phyloP scores from a whole-genome alignment of 2,329 filamentous ascomycete genomes.

The Colletotrichum sp. region DNA sequence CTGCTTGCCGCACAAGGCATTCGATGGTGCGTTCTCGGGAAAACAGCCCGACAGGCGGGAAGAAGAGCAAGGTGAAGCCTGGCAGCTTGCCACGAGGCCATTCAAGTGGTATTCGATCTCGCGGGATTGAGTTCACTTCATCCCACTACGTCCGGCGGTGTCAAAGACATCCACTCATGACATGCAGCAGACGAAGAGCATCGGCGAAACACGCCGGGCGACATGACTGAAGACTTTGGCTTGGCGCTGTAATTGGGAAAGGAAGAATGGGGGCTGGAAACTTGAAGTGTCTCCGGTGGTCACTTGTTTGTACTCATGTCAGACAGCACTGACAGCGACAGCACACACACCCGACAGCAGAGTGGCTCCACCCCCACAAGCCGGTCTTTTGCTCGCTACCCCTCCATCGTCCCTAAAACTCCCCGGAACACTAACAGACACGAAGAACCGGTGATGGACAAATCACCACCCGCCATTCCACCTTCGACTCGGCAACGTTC shows the following conservation, averaged over 20 bases:
- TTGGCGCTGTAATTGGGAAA: neutral
- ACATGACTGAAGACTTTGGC: neutral
- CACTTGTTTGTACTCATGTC: neutral
- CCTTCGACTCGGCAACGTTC: neutral
- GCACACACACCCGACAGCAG: neutral
- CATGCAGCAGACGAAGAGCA: neutral
- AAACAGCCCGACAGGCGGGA: neutral
- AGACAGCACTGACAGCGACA: neutral
- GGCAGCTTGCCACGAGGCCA: neutral
- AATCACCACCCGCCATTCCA: neutral
- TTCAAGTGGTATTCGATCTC: neutral
- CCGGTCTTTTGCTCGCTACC: neutral
- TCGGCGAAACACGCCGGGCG: neutral
- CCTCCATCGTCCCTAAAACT: neutral
- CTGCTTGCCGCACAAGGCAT: neutral
- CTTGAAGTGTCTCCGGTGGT: neutral
- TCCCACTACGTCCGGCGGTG: neutral
- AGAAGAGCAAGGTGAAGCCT: neutral
- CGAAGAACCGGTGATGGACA: neutral
- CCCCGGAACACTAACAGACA: neutral
- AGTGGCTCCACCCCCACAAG: slow-evolving; percentile 7
- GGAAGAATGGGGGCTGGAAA: neutral
- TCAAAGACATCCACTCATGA: neutral
- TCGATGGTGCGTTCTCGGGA: neutral
- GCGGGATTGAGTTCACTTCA: neutral